Percentiles rank a stretch among this genome's conserved stretches.
Conservation (phyloP, 2,329 filamentous ascomycete species). For the Trichoderma hamatum region DNA sequence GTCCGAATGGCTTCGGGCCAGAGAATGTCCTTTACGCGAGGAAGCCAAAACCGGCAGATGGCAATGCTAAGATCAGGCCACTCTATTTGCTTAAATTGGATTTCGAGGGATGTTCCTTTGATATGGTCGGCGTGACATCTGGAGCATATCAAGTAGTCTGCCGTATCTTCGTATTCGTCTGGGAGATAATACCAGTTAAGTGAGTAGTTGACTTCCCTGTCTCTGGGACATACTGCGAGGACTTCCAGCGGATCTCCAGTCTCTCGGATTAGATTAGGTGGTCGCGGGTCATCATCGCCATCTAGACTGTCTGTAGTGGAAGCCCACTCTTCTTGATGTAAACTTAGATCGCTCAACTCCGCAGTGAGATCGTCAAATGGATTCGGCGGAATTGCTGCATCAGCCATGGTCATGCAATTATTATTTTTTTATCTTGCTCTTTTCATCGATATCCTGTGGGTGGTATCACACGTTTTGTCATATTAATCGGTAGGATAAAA, state of each 20-base stretch:
- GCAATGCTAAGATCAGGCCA: conserved; percentile 31
- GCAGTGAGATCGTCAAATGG: conserved; percentile 7
- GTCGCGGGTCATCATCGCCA: background rate
- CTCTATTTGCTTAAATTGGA: conserved; percentile 33
- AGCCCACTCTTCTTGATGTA: background rate
- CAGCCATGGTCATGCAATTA: background rate
- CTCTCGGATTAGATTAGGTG: background rate
- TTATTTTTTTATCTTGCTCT: background rate
- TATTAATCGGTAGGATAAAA: background rate
- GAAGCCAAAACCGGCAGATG: conserved; percentile 15
- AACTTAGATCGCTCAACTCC: background rate
- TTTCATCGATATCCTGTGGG: background rate
- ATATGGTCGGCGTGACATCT: conserved; percentile 46
- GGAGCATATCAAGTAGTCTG: conserved; percentile 44
- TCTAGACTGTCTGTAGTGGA: background rate
- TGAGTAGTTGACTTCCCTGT: conserved; percentile 33
- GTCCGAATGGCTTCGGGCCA: conserved; percentile 39
- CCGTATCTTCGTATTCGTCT: conserved; percentile 28
- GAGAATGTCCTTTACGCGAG: conserved; percentile 41
- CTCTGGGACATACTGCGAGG: conserved; percentile 36
- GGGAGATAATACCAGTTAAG: conserved; percentile 39
- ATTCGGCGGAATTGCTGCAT: background rate
- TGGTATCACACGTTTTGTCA: background rate
- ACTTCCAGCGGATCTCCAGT: conserved; percentile 32
- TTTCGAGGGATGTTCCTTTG: conserved; percentile 35